These are phyloP conservation scores for Teratosphaeria gauchensis DNA, from an alignment of 2,329 filamentous ascomycete genomes.

Conservation along the genomic window DNA sequence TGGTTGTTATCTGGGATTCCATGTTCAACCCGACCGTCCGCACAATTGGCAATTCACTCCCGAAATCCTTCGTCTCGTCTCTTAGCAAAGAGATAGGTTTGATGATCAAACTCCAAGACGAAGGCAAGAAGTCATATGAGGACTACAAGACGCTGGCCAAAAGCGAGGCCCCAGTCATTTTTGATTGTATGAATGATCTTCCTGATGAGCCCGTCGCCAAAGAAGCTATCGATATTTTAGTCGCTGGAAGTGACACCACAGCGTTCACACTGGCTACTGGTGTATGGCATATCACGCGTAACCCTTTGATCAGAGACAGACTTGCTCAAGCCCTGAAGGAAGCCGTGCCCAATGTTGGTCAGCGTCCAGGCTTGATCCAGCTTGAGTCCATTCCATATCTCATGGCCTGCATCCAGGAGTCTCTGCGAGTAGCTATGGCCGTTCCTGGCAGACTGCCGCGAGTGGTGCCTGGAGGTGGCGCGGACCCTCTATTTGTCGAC, in stretches of 20 bases:
- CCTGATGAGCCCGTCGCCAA: background rate
- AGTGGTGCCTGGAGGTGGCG: background rate
- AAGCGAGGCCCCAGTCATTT: background rate
- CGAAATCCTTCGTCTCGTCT: background rate
- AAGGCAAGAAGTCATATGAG: background rate
- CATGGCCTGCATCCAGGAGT: constrained; percentile 26
- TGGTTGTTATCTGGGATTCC: background rate
- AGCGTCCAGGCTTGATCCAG: constrained; percentile 27
- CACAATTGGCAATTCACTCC: background rate
- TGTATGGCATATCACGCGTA: background rate
- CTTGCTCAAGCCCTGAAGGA: background rate
- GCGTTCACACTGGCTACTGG: background rate
- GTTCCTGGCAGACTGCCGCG: constrained; percentile 5
- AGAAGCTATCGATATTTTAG: background rate
- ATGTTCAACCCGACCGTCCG: background rate
- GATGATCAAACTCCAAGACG: background rate
- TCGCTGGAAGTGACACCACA: constrained; percentile 1
- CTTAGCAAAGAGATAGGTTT: background rate
- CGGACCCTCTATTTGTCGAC: background rate
- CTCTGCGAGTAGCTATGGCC: constrained; percentile 2
- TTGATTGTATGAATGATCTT: background rate
- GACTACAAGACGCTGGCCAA: background rate
- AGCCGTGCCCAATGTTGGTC: constrained; percentile 14
- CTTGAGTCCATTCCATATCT: constrained; percentile 28
- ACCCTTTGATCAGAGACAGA: background rate